phyloP scores from a whole-genome alignment of 805 yeast species.

The Metschnikowia reukaufii region DNA sequence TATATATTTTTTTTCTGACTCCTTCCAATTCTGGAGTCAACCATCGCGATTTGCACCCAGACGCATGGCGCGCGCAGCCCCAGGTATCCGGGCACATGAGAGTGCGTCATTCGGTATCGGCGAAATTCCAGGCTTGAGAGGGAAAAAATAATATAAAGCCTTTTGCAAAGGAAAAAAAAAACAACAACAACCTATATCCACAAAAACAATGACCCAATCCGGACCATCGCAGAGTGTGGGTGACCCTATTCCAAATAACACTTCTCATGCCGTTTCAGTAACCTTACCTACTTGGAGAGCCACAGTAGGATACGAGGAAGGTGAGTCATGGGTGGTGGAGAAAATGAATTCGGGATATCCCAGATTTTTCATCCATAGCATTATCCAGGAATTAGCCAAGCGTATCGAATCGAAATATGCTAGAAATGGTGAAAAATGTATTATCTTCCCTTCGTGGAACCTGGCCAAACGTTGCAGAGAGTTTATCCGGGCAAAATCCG shows the following conservation, averaged over 20 bases:
- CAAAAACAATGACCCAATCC: conserved; percentile 11
- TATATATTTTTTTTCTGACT: too few species aligned
- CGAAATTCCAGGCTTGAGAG: background rate
- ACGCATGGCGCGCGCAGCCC: conserved; percentile 4
- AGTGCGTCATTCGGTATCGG: conserved; percentile 13
- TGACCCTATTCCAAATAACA: conserved; percentile 82
- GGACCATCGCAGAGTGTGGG: conserved; percentile 57
- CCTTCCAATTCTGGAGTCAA: too few species aligned
- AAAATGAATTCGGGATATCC: conserved; percentile 90
- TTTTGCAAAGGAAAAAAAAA: background rate
- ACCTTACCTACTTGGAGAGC: conserved; percentile 95
- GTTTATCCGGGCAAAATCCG: conserved; percentile 52
- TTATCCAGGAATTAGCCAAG: conserved; percentile 55
- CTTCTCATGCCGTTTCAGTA: conserved; percentile 92
- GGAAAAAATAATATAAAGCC: background rate
- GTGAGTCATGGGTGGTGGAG: conserved; percentile 73
- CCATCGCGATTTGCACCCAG: conserved; percentile 7
- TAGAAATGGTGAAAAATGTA: conserved; percentile 69
- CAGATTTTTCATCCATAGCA: conserved; percentile 68
- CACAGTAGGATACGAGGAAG: conserved; percentile 89
- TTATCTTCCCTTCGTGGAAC: conserved; percentile 74
- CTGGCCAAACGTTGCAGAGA: conserved; percentile 85
- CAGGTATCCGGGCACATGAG: conserved; percentile 4
- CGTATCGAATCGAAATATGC: conserved; percentile 70
- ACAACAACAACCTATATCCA: background rate